Evolutionary conservation across 225 moss, liverwort and hornwort genomes (phyloP), one percentile per base, ranked within the genome.

Genomic region (Neckera pumila): DNA sequence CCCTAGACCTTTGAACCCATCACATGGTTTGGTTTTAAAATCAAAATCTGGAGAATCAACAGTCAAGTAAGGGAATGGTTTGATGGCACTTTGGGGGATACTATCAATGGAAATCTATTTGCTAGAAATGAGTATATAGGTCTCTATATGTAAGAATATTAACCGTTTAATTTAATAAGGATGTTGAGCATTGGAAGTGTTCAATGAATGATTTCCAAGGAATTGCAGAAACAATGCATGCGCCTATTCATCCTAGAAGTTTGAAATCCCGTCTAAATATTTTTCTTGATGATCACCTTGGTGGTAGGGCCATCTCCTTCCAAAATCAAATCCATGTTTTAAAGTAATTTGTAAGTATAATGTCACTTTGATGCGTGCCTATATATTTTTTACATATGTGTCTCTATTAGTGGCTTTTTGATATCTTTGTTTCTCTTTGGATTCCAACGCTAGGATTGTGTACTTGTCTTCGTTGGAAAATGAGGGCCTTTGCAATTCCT

Each of bases 401-500:
- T 33, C 20, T 49, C 6, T 33, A 4, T 21, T 34, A 3, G 2
- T 33, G 1, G 0, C 7, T 75, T 51, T 34, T 76, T 34, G 7
- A 14, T 21, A 8, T 8, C 5, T 21, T 51, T 21, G 3, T 3
- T 51, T 51, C 2, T 51, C 5, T 51, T 34, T 7, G 0, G 0
- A 21, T 13, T 13, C 0, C 0, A 20, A 0, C 4, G 0, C 2
- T 20, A 49, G 21, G 5, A 49, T 47, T 33, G 49, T 75, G 12
- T 4, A 0, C 5, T 33, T 21, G 4, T 34, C 8, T 51, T 34
- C 8, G 21, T 5, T 0, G 2, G 0, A 33, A 76, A 76, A 21
- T 1, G 0, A 21, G 2, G 13, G 8, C 12, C 25, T 51, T 21
- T 51, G 3, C 5, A 76, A 21, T 51, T 0, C 33, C 31, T 12